phyloP scores from a whole-genome alignment of 805 yeast genomes.

The Blastobotrys peoriensis region DNA sequence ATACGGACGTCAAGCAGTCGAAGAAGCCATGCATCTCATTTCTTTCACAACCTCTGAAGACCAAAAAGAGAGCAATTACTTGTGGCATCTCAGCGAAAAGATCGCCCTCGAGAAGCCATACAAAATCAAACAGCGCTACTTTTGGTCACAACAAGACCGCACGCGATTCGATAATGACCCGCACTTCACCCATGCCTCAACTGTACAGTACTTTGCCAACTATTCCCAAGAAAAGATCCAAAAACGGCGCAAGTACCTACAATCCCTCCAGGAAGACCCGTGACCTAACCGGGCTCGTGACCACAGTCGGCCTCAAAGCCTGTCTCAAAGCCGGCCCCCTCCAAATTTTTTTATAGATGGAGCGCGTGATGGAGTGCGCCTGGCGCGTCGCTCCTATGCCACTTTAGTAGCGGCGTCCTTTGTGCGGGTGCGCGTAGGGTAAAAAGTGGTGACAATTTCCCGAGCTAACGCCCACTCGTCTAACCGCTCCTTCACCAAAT shows the following conservation, averaged over 20 bases:
- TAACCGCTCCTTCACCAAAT: constrained; percentile 27
- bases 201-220: neutral
- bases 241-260: constrained; percentile 1
- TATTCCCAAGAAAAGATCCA: neutral
- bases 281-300: too few species aligned
- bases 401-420: too few species aligned
- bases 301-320: too few species aligned
- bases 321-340: too few species aligned
- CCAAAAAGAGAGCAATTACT: neutral
- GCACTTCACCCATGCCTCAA: neutral
- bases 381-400: too few species aligned
- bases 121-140: neutral
- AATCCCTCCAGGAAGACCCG: too few species aligned
- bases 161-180: constrained; percentile 1
- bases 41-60: neutral
- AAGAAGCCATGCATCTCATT: neutral
- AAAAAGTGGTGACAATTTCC: constrained; percentile 1
- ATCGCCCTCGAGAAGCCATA: neutral
- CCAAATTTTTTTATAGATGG: too few species aligned
- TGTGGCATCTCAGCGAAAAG: neutral
- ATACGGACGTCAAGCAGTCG: neutral
- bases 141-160: neutral
- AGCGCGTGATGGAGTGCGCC: too few species aligned
- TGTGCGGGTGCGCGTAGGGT: too few species aligned
- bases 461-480: constrained; percentile 27